phyloP scores from a whole-genome alignment of 768 basidiomycete species.

The Pleurotus pulmonarius region DNA sequence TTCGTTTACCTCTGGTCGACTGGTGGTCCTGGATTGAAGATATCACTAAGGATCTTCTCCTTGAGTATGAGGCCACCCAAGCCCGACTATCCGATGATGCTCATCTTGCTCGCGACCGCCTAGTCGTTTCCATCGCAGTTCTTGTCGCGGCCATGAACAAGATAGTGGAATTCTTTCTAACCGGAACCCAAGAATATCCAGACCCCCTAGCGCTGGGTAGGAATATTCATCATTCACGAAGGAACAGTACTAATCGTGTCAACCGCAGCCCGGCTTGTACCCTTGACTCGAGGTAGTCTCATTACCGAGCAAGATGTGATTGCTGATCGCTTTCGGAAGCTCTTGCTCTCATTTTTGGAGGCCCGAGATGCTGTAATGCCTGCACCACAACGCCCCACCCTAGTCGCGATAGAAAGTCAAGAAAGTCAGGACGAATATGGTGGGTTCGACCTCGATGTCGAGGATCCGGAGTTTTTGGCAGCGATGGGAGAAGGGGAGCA shows the following conservation, averaged over 20 bases:
- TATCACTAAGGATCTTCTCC: slow-evolving; percentile 49
- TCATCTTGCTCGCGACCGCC: slow-evolving; percentile 21
- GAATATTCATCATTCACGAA: slow-evolving; percentile 33
- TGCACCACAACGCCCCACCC: slow-evolving; percentile 25
- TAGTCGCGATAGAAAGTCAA: slow-evolving; percentile 29
- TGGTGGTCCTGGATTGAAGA: slow-evolving; percentile 63
- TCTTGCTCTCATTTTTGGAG: slow-evolving; percentile 60
- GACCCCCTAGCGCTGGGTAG: slow-evolving; percentile 53
- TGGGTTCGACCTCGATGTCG: slow-evolving; percentile 41
- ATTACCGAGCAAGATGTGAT: slow-evolving; percentile 1
- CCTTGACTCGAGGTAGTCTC: slow-evolving; percentile 7
- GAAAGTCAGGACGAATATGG: slow-evolving; percentile 82
- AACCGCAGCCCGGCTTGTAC: neutral
- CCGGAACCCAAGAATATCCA: slow-evolving; percentile 43
- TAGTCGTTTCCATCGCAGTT: slow-evolving; percentile 37
- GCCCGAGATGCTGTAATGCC: slow-evolving; percentile 49
- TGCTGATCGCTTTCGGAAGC: slow-evolving; percentile 40
- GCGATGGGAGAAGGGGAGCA: slow-evolving; percentile 40
- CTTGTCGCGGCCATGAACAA: slow-evolving; percentile 55
- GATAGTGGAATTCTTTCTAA: slow-evolving; percentile 34
- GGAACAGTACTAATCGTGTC: too few relatives aligned
- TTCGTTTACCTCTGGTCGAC: slow-evolving; percentile 43
- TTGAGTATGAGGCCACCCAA: slow-evolving; percentile 42
- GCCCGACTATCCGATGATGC: slow-evolving; percentile 12
- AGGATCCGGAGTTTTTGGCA: slow-evolving; percentile 59